A percentile compares a stretch with the other conserved stretches of the same genome.
phyloP scores from a whole-genome alignment of 352 stramenopile species.

The Phytophthora citrophthora region DNA sequence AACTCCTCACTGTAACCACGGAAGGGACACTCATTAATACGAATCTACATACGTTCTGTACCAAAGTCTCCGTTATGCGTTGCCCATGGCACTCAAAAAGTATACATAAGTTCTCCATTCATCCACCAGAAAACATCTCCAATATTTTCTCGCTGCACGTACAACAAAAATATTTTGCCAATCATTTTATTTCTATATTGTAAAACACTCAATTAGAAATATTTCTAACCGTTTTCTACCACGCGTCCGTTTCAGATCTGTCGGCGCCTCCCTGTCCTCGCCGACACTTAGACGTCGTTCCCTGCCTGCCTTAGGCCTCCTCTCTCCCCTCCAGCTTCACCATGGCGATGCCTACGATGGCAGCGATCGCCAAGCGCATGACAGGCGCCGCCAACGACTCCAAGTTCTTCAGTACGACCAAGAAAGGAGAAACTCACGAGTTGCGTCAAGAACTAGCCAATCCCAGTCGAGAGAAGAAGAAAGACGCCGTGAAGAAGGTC shows the following conservation, averaged over 20 bases:
- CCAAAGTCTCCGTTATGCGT: not conserved
- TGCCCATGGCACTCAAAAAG: too few species aligned
- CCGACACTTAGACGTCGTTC: not conserved
- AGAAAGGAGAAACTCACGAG: constrained; percentile 99
- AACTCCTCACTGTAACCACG: not conserved
- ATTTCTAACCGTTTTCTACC: not conserved
- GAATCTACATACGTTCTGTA: constrained; percentile 17
- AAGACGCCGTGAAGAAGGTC: constrained; percentile 99
- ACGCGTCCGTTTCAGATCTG: constrained; percentile 32
- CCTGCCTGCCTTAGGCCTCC: not conserved
- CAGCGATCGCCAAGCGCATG: constrained; percentile 89
- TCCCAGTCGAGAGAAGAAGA: constrained; percentile 97
- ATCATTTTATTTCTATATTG: too few species aligned
- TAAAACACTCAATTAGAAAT: too few species aligned
- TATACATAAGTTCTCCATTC: too few species aligned
- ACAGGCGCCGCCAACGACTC: constrained; percentile 94
- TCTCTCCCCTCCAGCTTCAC: not conserved
- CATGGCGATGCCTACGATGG: constrained; percentile 90
- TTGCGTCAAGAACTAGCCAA: constrained; percentile 97
- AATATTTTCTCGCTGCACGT: too few species aligned
- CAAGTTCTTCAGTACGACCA: constrained; percentile 99
- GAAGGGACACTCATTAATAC: constrained; percentile 32
- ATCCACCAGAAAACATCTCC: too few species aligned
- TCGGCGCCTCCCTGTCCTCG: not conserved
- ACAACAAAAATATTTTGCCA: too few species aligned